Evolutionary conservation across 768 basidiomycete genomes (phyloP), one percentile per base, ranked within the genome.

Genomic region (Pisolithus sp.): DNA sequence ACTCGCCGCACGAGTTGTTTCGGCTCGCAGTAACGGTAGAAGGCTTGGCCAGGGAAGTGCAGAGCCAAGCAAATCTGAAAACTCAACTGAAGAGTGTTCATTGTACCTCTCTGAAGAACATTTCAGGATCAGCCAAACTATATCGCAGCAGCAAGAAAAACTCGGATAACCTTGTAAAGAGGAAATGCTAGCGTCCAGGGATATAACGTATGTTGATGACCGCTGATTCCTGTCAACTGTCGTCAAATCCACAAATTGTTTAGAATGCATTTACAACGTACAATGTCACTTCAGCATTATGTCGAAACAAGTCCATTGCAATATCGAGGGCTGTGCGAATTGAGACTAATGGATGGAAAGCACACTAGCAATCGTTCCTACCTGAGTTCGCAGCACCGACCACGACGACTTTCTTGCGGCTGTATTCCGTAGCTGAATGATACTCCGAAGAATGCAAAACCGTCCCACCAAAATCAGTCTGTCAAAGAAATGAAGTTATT

Each of bases 381-480:
- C 78, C 79, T 38, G 83, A 83, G 43, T 77, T 84, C 45, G 79
- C 76, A 13, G 84, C 76, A 5, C 85, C 84, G 7, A 88, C 69
- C 7, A 87, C 72, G 5, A 86, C 71, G 4, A 76, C 83, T 57
- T 80, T 84, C 71, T 85, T 86, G 9, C 82, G 82, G 10, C 57
- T 52, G 58, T 77, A 75, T 7, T 75, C 77, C 1, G 60, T 48
- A 0, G 76, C 78, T 13, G 68, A 68, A 15, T 68, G 76, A 61
- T 78, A 78, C 21, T 72, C 55, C 2, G 71, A 67, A 0, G 83
- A 85, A 59, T 88, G 85, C 5, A 78, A 48, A 7, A 79, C 56
- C 18, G 70, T 57, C 8, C 85, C 82, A 55, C 70, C 73, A 65
- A 80, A 85, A 6, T 60, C 62, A 28, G 79, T 76, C 75, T 78